Percentiles rank a stretch among this genome's conserved stretches.
These are phyloP conservation scores for Gossypium laxum DNA, from an alignment of 441 rosid genomes.

Conservation along the genomic window DNA sequence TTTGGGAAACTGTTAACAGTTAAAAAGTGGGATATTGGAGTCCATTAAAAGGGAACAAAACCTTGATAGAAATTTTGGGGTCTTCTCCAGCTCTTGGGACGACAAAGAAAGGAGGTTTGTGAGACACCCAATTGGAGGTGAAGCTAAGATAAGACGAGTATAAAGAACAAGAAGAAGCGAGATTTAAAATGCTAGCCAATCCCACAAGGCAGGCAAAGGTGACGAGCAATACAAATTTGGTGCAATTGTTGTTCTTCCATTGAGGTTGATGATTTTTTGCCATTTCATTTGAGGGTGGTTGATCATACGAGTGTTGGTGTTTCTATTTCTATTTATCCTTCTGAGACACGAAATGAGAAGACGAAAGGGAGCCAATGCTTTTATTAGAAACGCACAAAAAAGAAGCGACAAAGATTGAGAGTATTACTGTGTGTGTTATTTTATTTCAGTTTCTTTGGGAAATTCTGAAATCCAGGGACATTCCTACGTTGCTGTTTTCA, in stretches of 20 bases:
- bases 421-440: too few relatives aligned
- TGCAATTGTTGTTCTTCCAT: constrained; percentile 22
- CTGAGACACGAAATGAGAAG: too few relatives aligned
- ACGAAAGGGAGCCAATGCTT: background rate
- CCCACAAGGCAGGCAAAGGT: constrained; percentile 32
- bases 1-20: background rate
- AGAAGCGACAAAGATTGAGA: background rate
- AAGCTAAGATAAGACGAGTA: constrained; percentile 23
- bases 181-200: constrained; percentile 29
- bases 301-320: constrained; percentile 6
- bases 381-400: background rate
- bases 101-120: constrained; percentile 19
- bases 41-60: background rate
- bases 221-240: constrained; percentile 27
- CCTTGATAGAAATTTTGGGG: constrained; percentile 15
- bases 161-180: constrained; percentile 37
- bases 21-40: background rate
- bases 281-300: constrained; percentile 24
- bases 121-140: constrained; percentile 33
- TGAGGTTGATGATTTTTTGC: constrained; percentile 23
- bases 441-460: background rate
- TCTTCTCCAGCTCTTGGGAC: constrained; percentile 15
- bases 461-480: background rate
- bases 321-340: background rate
- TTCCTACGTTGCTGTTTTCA: background rate